Conservation (phyloP, 73 alveolate species). For the Paramecium sonneborni region DNA sequence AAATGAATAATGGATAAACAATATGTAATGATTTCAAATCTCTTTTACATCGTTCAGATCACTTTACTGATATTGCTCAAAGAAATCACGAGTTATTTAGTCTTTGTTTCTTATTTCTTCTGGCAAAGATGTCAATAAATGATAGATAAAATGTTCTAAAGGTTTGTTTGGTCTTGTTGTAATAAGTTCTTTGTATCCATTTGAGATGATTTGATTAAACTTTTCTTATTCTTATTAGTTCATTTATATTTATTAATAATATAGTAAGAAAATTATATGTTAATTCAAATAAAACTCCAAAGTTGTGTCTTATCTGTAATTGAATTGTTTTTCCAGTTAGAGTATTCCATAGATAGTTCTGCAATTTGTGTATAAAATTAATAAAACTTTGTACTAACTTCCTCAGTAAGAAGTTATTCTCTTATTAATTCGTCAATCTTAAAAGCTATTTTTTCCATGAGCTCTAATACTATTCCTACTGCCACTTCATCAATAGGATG, state of each 20-base stretch:
- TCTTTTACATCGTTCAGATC: constrained; percentile 57
- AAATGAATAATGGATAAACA: not conserved
- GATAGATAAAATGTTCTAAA: constrained; percentile 65
- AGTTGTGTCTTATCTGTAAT: not conserved
- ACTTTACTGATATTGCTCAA: not conserved
- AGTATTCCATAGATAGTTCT: not conserved
- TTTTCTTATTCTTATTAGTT: constrained; percentile 60
- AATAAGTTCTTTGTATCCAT: constrained; percentile 62
- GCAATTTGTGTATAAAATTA: not conserved
- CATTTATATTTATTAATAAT: not conserved
- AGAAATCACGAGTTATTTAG: constrained; percentile 6
- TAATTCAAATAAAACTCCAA: not conserved
- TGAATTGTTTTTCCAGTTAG: not conserved
- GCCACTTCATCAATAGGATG: not conserved
- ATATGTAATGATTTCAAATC: not conserved
- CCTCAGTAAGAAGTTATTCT: not conserved
- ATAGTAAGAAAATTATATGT: not conserved
- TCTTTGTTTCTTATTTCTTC: constrained; percentile 62
- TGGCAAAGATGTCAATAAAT: constrained; percentile 54
- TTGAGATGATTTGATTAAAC: constrained; percentile 57
- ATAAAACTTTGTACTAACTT: not conserved
- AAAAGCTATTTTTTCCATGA: not conserved
- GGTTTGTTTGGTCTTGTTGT: constrained; percentile 64
- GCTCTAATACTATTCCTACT: not conserved
- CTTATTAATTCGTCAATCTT: not conserved